Evolutionary conservation across 495 filamentous ascomycete genomes (phyloP).

Genomic region (Aspergillus heteromorphus): DNA sequence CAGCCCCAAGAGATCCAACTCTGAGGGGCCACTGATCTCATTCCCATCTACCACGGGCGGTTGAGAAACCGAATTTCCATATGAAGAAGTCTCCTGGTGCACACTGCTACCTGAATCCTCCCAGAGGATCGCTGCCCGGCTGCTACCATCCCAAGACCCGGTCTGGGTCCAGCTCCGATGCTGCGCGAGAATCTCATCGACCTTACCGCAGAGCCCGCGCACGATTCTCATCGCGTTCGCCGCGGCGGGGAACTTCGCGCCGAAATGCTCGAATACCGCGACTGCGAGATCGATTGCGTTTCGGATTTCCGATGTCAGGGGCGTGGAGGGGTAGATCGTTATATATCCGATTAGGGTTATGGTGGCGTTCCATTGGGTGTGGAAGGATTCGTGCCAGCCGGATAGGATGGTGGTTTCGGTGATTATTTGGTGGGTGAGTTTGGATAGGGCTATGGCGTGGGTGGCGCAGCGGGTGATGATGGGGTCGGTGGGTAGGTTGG

Average conservation of each 20-base stretch:
- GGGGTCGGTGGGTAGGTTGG: neutral
- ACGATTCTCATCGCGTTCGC: neutral
- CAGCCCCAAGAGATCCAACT: neutral
- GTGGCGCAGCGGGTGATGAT: neutral
- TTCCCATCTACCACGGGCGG: no score
- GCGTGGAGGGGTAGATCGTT: neutral
- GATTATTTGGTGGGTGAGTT: neutral
- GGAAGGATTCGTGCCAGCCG: constrained; percentile 6
- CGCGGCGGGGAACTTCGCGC: constrained; percentile 1
- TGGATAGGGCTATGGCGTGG: neutral
- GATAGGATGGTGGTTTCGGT: neutral
- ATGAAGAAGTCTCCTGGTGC: neutral
- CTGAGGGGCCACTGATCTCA: neutral
- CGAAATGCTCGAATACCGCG: neutral
- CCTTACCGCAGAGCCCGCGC: neutral
- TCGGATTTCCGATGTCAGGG: neutral
- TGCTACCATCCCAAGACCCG: no score
- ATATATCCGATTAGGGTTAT: constrained; percentile 2
- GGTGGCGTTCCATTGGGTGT: constrained; percentile 1
- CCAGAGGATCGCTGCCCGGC: no score
- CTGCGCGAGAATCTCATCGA: neutral
- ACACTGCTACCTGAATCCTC: no score
- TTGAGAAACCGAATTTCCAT: neutral
- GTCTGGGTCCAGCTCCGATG: no score
- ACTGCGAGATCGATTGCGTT: neutral